Base-by-base conservation (phyloP, 2,329 filamentous ascomycete genomes). In the Colletotrichum brevisporum region DNA sequence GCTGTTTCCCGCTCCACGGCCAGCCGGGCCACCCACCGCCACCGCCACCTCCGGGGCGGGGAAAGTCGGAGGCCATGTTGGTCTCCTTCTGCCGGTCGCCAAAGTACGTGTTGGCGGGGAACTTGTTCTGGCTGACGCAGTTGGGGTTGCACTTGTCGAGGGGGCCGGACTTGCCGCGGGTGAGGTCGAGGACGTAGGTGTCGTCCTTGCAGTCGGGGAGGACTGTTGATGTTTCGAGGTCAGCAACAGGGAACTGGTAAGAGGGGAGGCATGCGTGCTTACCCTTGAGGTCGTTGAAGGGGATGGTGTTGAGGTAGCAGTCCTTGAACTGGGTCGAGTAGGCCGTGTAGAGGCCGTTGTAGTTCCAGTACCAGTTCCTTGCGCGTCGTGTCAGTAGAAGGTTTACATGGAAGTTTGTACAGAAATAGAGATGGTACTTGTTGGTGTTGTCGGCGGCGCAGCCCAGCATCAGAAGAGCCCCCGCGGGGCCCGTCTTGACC, bases 311-410 rank as follows among this genome's bases (percentile, higher is more conserved):
- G 47, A 70, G 66, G 39, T 63, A 58, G 62, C 69, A 71, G n/a
- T 71, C 62, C 31, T 61, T 70, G 56, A 70, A 58, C n/a, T 71
- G 51, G n/a, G 61, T 66, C 13, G 60, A 70, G 54, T 66, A 71
- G 8, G 69, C 39, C 3, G 67, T 70, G 67, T 71, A 71, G 24
- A 71, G 67, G 24, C 69, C 69, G 58, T 71, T 71, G 53, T 70
- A 71, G 62, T 71, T 70, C 69, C 69, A 71, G 54, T 70, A 70
- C 66, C 66, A 71, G 47, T 65, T 63, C 39, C 69, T 71, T 36
- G 47, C 51, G 0, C 1, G 13, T 24, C 16, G 6, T 6, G n/a
- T 24, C 1, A 50, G n/a, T 24, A 0, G n/a, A 48, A 24, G 21
- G n/a, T 6, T 18, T 21, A 9, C 13, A 21, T 16, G 16, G 18